phyloP scores from a whole-genome alignment of 2,329 filamentous ascomycete species.

The Calonectria hongkongensis region DNA sequence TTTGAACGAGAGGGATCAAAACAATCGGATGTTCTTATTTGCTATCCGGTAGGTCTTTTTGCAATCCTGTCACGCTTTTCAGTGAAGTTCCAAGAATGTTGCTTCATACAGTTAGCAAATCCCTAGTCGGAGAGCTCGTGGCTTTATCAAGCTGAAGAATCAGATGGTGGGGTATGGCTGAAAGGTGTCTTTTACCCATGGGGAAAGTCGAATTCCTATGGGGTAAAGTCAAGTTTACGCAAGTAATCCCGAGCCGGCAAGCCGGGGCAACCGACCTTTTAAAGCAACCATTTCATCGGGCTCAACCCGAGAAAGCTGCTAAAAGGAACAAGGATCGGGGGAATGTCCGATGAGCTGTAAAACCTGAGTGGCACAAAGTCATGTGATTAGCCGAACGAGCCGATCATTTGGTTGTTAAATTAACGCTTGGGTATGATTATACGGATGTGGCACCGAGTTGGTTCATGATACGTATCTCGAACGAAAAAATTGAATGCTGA shows the following conservation, averaged over 20 bases:
- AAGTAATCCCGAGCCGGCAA: not conserved
- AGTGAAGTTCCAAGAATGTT: not conserved
- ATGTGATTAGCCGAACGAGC: not conserved
- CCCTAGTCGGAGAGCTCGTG: not conserved
- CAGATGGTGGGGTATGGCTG: not conserved
- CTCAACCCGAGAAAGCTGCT: not conserved
- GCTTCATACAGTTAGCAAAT: not conserved
- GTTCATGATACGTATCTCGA: not conserved
- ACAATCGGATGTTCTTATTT: no score
- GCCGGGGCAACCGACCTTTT: not conserved
- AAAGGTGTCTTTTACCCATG: not conserved
- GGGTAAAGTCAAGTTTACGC: not conserved
- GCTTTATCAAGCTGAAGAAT: not conserved
- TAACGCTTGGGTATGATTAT: not conserved
- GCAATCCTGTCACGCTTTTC: not conserved
- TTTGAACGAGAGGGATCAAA: no score
- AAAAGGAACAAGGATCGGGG: not conserved
- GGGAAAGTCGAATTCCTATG: conserved; percentile 2
- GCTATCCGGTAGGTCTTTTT: no score
- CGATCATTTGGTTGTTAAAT: not conserved
- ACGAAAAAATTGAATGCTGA: no score
- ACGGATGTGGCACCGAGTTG: no score
- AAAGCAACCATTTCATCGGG: not conserved
- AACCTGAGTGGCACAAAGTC: not conserved
- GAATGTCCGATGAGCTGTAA: not conserved